Evolutionary conservation across 768 basidiomycete species (phyloP).

Genomic region (Sarcodon aspratus): DNA sequence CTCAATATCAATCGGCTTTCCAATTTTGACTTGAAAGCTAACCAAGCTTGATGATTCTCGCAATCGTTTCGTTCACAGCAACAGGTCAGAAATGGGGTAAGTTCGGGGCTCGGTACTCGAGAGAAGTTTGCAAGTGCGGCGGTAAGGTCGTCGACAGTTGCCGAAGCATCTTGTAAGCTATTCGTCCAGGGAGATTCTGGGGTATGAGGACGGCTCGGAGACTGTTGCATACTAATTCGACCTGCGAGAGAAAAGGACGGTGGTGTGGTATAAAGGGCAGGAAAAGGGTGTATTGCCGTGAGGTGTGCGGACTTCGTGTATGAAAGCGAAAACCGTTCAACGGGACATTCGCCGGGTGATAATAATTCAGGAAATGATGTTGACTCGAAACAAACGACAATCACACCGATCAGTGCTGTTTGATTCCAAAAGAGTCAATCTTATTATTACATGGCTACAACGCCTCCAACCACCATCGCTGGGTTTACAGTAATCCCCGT

Average conservation of each 20-base stretch:
- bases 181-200: constrained; percentile 18
- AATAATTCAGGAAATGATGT: too few species aligned
- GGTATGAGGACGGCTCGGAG: constrained; percentile 7
- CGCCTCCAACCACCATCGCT: constrained; percentile 14
- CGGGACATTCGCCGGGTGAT: too few species aligned
- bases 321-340: too few species aligned
- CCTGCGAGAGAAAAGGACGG: too few species aligned
- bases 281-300: too few species aligned
- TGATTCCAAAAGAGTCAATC: neutral
- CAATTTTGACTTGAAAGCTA: constrained; percentile 52
- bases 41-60: constrained; percentile 53
- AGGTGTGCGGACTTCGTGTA: too few species aligned
- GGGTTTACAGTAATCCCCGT: constrained; percentile 41
- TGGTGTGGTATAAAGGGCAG: too few species aligned
- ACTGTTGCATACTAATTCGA: too few species aligned
- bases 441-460: neutral
- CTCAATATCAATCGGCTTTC: constrained; percentile 74
- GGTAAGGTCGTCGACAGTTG: constrained; percentile 72
- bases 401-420: too few species aligned
- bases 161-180: constrained; percentile 19
- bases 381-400: too few species aligned
- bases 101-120: constrained; percentile 64
- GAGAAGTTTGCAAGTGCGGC: constrained; percentile 63
- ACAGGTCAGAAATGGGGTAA: constrained; percentile 37
- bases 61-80: constrained; percentile 61